A percentile compares a stretch with the other conserved stretches of the same genome.
phyloP scores from a whole-genome alignment of 495 filamentous ascomycete genomes.

The Penicillium salamii region DNA sequence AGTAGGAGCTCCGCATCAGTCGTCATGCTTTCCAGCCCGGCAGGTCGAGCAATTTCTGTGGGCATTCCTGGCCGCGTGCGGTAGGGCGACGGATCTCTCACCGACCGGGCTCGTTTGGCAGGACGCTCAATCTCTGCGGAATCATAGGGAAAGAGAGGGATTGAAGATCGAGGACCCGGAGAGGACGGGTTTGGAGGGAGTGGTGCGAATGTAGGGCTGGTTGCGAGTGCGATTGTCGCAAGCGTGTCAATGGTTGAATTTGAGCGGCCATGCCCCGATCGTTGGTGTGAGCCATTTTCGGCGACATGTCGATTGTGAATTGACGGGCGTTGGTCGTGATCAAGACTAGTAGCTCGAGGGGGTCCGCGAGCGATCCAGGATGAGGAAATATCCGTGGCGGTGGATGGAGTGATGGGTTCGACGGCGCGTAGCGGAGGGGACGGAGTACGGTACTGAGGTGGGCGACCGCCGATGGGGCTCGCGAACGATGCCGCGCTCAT shows the following conservation, averaged over 20 bases:
- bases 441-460: conserved; percentile 51
- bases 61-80: conserved; percentile 32
- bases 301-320: conserved; percentile 17
- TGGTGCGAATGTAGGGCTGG: conserved; percentile 44
- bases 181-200: conserved; percentile 35
- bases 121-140: conserved; percentile 44
- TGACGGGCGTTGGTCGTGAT: conserved; percentile 26
- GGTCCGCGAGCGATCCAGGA: conserved; percentile 33
- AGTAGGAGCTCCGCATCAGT: conserved; percentile 55
- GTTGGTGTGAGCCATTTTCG: conserved; percentile 27
- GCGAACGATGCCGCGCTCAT: conserved; percentile 47
- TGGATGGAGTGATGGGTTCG: conserved; percentile 50
- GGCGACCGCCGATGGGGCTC: conserved; percentile 38
- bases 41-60: conserved; percentile 42
- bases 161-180: conserved; percentile 22
- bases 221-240: conserved; percentile 54
- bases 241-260: conserved; percentile 53
- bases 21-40: conserved; percentile 43
- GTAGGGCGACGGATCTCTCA: conserved; percentile 51
- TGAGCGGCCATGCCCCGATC: conserved; percentile 45
- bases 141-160: conserved; percentile 35
- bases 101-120: conserved; percentile 60
- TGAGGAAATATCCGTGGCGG: conserved; percentile 28
- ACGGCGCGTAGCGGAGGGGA: conserved; percentile 54
- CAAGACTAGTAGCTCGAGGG: conserved; percentile 25